Evolutionary conservation across 352 stramenopile genomes (phyloP), one percentile per base, ranked within the genome.

Genomic region (Pythium coloratum): DNA sequence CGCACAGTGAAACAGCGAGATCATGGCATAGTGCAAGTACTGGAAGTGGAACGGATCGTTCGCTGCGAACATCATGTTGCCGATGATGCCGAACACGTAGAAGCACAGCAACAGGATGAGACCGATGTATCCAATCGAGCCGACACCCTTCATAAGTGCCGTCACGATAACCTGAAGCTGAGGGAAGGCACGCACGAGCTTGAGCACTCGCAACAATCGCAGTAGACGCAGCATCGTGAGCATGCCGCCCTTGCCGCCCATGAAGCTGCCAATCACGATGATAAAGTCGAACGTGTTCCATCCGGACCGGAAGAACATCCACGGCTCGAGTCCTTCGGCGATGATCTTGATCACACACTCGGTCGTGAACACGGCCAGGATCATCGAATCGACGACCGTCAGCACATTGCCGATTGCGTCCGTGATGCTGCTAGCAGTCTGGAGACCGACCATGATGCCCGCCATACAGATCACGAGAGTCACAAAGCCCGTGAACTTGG

Each of bases 21-120:
- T 76, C 81, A 97, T 91, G 20, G 90, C 81, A 33, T 85, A 96
- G 57, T 96, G 88, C 36, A 97, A 73, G 42, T 90, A 82, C 59
- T 91, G 76, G 58, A 97, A 96, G 69, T 97, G 85, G 66, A 91
- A 95, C 14, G 91, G 90, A 55, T 97, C 90, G 62, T 97, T 97
- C 7, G 68, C 66, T 0, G 81, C 71, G 60, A 97, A 97, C 6
- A 97, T 65, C 75, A 96, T 92, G 72, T 97, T 96, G 64, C 90
- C 91, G 16, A 97, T 75, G 58, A 97, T 95, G 28, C 88, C 89
- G 54, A 96, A 97, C 1, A 97, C 81, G 77, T 97, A 97, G 63
- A 97, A 97, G 38, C 91, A 89, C 46, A 97, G 71, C 16, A 97
- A 55, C 44, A 97, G 66, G 62, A 97, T 94, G n/a, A 97, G 38